Base-by-base conservation (phyloP, 495 filamentous ascomycete species). In the Neurospora sp. region DNA sequence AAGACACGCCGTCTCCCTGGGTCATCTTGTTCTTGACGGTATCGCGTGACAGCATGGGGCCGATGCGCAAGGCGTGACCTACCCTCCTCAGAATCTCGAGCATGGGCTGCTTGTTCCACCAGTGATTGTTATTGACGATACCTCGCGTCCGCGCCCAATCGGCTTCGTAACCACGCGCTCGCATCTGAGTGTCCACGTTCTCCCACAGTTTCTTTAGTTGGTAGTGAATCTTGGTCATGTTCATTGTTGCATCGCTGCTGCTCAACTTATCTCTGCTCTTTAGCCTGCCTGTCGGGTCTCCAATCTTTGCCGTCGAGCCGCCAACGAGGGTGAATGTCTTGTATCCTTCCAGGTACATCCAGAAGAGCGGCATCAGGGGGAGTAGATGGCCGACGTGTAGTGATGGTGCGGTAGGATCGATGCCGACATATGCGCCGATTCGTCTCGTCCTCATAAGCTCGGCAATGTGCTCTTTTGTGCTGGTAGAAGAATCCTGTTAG, bases 381-480 rank as follows among this genome's bases (percentile, higher is more conserved):
- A 98, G 83, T 72, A 99, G 89, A 81, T 99, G 94, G 39, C 96
- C 96, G 71, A 98, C 85, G 79, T 99, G 96, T 75, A 98, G 84
- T 5, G 94, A 97, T 36, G 89, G 87, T 4, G 95, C 96, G 0
- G 96, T 98, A 15, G 96, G 94, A 77, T 99, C 96, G 69, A 99
- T 87, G 73, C 96, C 96, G 45, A 92, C 91, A 78, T 99, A 99
- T 70, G 90, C 90, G 39, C 92, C 92, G 71, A 92, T 86, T 73
- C 92, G 86, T 78, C 90, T 91, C 42, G 85, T 80, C 8, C 86
- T 90, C 81, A 98, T 88, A 11, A 96, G 79, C 69, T 85, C 84
- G 54, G 93, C 86, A 39, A 98, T 85, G n/a, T 87, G 83, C 11
- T 92, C 86, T 28, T 87, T 78, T 84, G 85, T 28, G 86, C 80